Evolutionary conservation across 148 eudicot species (phyloP).

Genomic region (Nepenthes gracilis): DNA sequence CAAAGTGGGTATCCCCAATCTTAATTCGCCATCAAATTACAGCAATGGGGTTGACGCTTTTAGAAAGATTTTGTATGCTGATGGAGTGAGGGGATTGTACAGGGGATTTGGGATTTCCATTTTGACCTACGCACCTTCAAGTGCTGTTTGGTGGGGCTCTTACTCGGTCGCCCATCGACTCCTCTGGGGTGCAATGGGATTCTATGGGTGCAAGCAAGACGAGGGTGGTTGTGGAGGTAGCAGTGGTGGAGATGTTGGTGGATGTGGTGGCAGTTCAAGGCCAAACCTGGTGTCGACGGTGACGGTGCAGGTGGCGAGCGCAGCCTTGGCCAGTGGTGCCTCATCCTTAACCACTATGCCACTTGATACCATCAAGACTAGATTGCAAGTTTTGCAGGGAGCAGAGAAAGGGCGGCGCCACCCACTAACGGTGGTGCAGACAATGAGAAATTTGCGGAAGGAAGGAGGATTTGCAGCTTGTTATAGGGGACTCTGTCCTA

Average conservation of each 20-base stretch:
- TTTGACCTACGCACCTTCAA: constrained; percentile 54
- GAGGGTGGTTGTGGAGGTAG: constrained; percentile 8
- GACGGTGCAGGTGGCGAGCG: constrained; percentile 40
- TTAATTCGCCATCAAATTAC: constrained; percentile 6
- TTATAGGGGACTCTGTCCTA: constrained; percentile 44
- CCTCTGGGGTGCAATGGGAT: constrained; percentile 25
- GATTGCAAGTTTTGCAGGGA: constrained; percentile 46
- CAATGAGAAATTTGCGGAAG: constrained; percentile 29
- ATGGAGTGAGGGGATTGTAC: constrained; percentile 42
- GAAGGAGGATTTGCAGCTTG: constrained; percentile 57
- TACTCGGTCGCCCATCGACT: constrained; percentile 31
- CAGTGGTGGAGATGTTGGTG: constrained; percentile 1
- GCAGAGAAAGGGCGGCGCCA: constrained; percentile 14
- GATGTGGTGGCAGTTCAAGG: constrained; percentile 7
- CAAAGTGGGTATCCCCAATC: background rate
- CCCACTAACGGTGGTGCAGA: constrained; percentile 15
- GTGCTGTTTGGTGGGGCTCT: constrained; percentile 60
- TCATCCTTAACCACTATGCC: constrained; percentile 54
- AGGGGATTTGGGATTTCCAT: constrained; percentile 57
- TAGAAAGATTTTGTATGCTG: constrained; percentile 22
- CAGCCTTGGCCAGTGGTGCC: constrained; percentile 42
- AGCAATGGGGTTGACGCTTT: constrained; percentile 38
- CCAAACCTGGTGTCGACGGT: constrained; percentile 20
- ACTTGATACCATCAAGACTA: constrained; percentile 47
- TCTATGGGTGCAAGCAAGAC: constrained; percentile 10